A percentile compares a stretch with the other conserved stretches of the same genome.
Conservation (phyloP, 768 basidiomycete genomes). For the Lactarius quietus region DNA sequence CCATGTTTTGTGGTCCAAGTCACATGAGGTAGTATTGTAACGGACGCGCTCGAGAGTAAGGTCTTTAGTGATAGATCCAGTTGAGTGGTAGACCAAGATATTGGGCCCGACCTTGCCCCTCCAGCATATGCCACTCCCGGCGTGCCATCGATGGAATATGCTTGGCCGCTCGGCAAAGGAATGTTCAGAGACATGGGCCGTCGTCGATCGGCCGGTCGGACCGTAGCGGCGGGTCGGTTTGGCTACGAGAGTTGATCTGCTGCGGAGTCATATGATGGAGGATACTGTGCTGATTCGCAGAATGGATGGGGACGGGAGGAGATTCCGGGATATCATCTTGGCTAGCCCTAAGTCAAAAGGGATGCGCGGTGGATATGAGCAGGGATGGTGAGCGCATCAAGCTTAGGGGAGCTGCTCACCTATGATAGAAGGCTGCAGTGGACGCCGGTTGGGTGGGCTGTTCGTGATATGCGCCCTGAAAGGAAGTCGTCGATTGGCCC, state of each 20-base stretch:
- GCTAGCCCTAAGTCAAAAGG: constrained; percentile 19
- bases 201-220: constrained; percentile 19
- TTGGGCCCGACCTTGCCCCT: constrained; percentile 19
- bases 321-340: constrained; percentile 23
- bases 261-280: constrained; percentile 12
- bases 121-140: constrained; percentile 24
- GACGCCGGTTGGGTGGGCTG: too few species aligned
- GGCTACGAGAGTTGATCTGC: constrained; percentile 9
- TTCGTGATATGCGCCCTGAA: constrained; percentile 17
- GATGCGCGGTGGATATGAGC: constrained; percentile 24
- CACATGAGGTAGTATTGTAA: constrained; percentile 16
- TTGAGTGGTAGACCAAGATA: constrained; percentile 15
- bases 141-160: constrained; percentile 13
- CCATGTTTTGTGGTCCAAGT: constrained; percentile 17
- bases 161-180: constrained; percentile 21
- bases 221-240: constrained; percentile 15
- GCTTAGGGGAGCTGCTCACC: constrained; percentile 24
- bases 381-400: constrained; percentile 21
- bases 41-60: constrained; percentile 22
- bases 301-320: constrained; percentile 17
- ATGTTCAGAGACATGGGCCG: constrained; percentile 15
- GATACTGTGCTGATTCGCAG: constrained; percentile 15
- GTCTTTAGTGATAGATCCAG: constrained; percentile 24
- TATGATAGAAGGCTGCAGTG: too few species aligned
- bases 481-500: constrained; percentile 23